These are phyloP conservation scores for Xenoacremonium recifei DNA, from an alignment of 2,329 filamentous ascomycete genomes.

Conservation along the genomic window DNA sequence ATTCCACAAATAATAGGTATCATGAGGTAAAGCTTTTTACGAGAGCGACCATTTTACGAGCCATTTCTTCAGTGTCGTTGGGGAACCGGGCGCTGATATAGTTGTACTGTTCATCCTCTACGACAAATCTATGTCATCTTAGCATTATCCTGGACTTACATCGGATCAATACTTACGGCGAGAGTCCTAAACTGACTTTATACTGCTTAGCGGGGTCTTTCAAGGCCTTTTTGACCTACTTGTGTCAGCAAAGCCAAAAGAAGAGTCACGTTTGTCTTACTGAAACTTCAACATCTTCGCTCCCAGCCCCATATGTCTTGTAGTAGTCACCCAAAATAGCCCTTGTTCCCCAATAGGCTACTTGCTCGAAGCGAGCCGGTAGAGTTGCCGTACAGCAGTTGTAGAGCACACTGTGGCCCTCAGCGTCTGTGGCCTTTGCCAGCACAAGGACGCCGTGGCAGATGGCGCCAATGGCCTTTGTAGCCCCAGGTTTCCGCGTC, in stretches of 20 bases:
- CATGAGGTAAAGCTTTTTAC: slow-evolving; percentile 2
- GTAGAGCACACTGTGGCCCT: slow-evolving; percentile 46
- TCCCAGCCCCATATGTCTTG: slow-evolving; percentile 53
- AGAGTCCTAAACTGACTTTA: slow-evolving; percentile 39
- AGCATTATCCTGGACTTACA: background rate
- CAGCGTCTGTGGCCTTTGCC: slow-evolving; percentile 36
- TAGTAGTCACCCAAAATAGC: slow-evolving; percentile 53
- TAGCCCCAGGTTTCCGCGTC: slow-evolving; percentile 40
- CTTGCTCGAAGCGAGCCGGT: slow-evolving; percentile 47
- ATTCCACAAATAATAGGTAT: too few relatives aligned
- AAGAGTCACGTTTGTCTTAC: slow-evolving; percentile 28
- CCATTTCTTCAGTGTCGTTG: slow-evolving; percentile 34
- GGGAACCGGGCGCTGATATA: slow-evolving; percentile 49
- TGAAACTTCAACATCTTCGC: slow-evolving; percentile 45
- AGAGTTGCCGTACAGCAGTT: slow-evolving; percentile 48
- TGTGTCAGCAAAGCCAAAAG: background rate
- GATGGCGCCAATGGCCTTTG: slow-evolving; percentile 46
- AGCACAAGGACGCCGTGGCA: slow-evolving; percentile 55
- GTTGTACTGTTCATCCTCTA: slow-evolving; percentile 48
- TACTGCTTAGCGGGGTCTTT: slow-evolving; percentile 33
- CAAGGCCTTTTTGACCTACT: slow-evolving; percentile 6
- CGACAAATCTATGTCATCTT: slow-evolving; percentile 39
- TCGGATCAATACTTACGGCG: slow-evolving; percentile 35
- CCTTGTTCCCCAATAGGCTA: slow-evolving; percentile 48
- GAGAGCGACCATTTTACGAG: slow-evolving; percentile 4